Conservation (phyloP, 768 basidiomycete genomes). For the Boletus bicolor region DNA sequence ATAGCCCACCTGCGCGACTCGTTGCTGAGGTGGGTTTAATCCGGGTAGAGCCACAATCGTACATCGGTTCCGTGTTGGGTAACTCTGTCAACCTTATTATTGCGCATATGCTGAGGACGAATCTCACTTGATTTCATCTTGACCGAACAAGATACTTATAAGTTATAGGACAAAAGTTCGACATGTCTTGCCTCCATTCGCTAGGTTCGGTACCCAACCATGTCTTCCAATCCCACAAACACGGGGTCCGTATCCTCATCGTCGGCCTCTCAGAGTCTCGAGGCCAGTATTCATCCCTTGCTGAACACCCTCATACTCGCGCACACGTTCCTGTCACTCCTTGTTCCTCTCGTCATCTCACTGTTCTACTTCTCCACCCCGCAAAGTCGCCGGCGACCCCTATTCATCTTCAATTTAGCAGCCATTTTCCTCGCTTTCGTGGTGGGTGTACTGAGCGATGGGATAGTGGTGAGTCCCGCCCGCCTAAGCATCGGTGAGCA, state of each 20-base stretch:
- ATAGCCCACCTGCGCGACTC: background rate
- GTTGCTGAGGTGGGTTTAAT: background rate
- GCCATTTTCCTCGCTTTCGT: constrained; percentile 11
- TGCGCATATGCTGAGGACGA: background rate
- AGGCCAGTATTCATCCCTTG: constrained; percentile 3
- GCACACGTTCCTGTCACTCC: constrained; percentile 19
- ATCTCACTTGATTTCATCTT: background rate
- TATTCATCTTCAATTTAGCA: constrained; percentile 19
- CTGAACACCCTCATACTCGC: constrained; percentile 23
- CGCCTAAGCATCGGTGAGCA: background rate
- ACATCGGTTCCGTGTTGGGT: too few relatives aligned
- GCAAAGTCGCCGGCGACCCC: constrained; percentile 14
- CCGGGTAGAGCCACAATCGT: background rate
- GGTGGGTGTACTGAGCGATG: constrained; percentile 12
- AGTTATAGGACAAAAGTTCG: background rate
- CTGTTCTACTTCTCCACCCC: constrained; percentile 25
- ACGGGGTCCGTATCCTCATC: background rate
- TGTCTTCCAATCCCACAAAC: constrained; percentile 3
- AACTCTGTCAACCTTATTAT: background rate
- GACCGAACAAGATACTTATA: background rate
- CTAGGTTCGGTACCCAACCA: background rate
- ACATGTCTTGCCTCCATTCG: background rate
- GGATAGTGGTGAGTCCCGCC: constrained; percentile 3
- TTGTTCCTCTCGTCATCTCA: constrained; percentile 16
- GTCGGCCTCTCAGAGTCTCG: background rate